These are phyloP conservation scores for Oxytropis ochrocephala DNA, from an alignment of 306 rosid genomes.

Conservation along the genomic window DNA sequence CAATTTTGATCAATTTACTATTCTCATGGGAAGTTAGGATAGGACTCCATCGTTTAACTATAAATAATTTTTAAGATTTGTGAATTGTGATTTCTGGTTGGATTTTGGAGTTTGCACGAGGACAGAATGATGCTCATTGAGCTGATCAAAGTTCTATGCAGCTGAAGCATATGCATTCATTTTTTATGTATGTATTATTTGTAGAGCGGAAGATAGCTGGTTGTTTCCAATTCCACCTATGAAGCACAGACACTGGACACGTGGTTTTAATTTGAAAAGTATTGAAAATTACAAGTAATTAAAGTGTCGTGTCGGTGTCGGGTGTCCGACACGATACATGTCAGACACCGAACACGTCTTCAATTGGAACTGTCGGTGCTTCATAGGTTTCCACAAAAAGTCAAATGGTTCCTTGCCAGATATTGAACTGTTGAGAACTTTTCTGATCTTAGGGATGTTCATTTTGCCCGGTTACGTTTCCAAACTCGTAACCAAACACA, in stretches of 20 bases:
- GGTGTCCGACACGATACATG: too few species aligned
- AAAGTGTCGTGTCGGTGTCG: too few species aligned
- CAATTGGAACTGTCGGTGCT: too few species aligned
- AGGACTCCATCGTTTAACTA: background rate
- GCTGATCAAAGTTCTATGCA: background rate
- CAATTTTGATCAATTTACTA: slow-evolving; percentile 2
- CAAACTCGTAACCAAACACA: too few species aligned
- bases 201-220: background rate
- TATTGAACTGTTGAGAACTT: background rate
- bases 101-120: background rate
- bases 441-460: background rate
- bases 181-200: background rate
- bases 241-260: too few species aligned
- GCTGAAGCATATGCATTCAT: background rate
- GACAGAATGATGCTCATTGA: background rate
- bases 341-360: too few species aligned
- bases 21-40: background rate
- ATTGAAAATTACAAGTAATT: too few species aligned
- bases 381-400: background rate
- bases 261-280: too few species aligned
- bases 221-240: too few species aligned
- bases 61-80: background rate
- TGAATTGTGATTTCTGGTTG: background rate
- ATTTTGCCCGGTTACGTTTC: too few species aligned
- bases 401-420: background rate